A percentile compares a stretch with the other conserved stretches of the same genome.
Evolutionary conservation across 768 basidiomycete genomes (phyloP).

Genomic region (Lepiota brunneoincarnata): DNA sequence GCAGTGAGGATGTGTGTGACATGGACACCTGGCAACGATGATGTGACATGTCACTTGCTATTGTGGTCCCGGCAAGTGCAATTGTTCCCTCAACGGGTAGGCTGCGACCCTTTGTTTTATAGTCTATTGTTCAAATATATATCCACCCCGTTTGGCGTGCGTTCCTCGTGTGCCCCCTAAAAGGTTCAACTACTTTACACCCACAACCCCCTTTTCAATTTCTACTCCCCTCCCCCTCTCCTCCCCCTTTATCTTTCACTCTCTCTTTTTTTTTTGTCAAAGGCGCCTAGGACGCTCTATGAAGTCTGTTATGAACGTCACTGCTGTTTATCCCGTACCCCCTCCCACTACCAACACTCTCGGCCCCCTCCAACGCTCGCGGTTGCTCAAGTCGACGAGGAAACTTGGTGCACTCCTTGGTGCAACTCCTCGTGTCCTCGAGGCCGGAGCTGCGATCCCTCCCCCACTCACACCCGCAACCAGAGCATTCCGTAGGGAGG

Average conservation of each 20-base stretch:
- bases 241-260: background rate
- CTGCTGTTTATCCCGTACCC: slow-evolving; percentile 15
- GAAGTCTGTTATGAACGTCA: background rate
- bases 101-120: background rate
- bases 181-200: background rate
- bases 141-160: background rate
- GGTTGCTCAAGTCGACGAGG: slow-evolving; percentile 55
- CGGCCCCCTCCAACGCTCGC: slow-evolving; percentile 41
- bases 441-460: slow-evolving; percentile 8
- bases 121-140: background rate
- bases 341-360: slow-evolving; percentile 53
- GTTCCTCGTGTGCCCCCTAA: background rate
- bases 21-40: background rate
- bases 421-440: slow-evolving; percentile 34
- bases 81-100: background rate
- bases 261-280: background rate
- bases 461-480: slow-evolving; percentile 14
- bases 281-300: slow-evolving; percentile 6
- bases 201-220: background rate
- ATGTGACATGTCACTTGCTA: background rate
- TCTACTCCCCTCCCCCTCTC: background rate
- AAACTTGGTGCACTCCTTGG: slow-evolving; percentile 59
- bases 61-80: background rate
- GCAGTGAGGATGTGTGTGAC: background rate
- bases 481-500: slow-evolving; percentile 11